phyloP scores from a whole-genome alignment of 2,329 filamentous ascomycete genomes.

The Onygenales sp. region DNA sequence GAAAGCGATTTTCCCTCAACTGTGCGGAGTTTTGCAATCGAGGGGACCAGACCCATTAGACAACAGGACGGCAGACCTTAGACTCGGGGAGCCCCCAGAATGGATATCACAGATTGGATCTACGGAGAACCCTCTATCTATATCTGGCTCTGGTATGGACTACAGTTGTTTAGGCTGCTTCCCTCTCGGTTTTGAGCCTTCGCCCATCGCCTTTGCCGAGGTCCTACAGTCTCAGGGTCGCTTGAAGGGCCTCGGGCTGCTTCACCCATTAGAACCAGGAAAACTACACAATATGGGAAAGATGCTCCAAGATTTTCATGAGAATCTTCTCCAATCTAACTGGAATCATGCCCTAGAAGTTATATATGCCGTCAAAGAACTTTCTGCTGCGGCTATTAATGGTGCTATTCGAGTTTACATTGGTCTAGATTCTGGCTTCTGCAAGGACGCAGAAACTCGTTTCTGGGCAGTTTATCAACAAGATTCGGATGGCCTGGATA shows the following conservation, averaged over 20 bases:
- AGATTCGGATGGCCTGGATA: slow-evolving; percentile 25
- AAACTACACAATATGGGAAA: slow-evolving; percentile 27
- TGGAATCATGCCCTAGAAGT: slow-evolving; percentile 15
- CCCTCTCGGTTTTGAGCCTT: slow-evolving; percentile 36
- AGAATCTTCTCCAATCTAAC: slow-evolving; percentile 15
- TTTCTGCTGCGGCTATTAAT: slow-evolving; percentile 19
- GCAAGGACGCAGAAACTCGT: slow-evolving; percentile 24
- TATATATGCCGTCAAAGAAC: slow-evolving; percentile 20
- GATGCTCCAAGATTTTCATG: slow-evolving; percentile 23
- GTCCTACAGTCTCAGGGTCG: slow-evolving; percentile 36
- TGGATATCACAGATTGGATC: slow-evolving; percentile 24
- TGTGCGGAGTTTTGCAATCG: slow-evolving; percentile 19
- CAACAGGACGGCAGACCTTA: background rate
- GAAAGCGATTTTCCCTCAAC: slow-evolving; percentile 16
- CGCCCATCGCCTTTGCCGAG: slow-evolving; percentile 33
- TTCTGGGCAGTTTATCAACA: slow-evolving; percentile 35
- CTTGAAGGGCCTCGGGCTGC: slow-evolving; percentile 31
- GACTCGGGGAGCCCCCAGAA: slow-evolving; percentile 21
- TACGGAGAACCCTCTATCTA: slow-evolving; percentile 27
- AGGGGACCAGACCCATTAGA: slow-evolving; percentile 7
- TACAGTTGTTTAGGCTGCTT: slow-evolving; percentile 38
- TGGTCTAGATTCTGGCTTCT: slow-evolving; percentile 33
- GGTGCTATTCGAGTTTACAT: slow-evolving; percentile 24
- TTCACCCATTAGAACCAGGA: slow-evolving; percentile 27
- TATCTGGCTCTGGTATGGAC: slow-evolving; percentile 27